phyloP scores from a whole-genome alignment of 257 asterid genomes.

The Ilex asprella region DNA sequence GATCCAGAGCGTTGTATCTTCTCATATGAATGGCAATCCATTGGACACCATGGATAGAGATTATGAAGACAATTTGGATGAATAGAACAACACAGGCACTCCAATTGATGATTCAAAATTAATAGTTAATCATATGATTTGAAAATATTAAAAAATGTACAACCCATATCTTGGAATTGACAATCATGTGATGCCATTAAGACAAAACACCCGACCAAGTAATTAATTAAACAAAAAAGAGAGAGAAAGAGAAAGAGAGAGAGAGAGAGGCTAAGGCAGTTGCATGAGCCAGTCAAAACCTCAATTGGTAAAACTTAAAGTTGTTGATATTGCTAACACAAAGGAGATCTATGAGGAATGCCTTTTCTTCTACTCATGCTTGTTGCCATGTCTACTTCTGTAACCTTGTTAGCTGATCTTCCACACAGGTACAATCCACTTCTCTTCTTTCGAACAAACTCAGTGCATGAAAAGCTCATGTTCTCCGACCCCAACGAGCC shows the following conservation, averaged over 20 bases:
- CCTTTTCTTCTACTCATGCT: slow-evolving; percentile 92
- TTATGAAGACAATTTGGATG: neutral
- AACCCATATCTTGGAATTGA: slow-evolving; percentile 35
- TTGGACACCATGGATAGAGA: no score
- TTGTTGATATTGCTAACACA: slow-evolving; percentile 44
- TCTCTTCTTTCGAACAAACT: slow-evolving; percentile 71
- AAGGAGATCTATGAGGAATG: slow-evolving; percentile 90
- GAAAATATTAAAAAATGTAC: slow-evolving; percentile 18
- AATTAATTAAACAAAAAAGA: slow-evolving; percentile 45
- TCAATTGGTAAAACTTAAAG: neutral
- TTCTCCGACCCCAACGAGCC: slow-evolving; percentile 67
- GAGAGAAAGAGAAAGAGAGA: neutral
- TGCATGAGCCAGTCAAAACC: neutral
- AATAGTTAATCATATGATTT: slow-evolving; percentile 13
- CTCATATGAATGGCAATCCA: no score
- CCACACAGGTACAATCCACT: slow-evolving; percentile 66
- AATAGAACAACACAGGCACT: slow-evolving; percentile 1
- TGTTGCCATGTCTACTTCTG: slow-evolving; percentile 70
- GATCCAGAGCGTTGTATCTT: no score
- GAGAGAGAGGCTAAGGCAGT: neutral
- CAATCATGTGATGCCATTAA: slow-evolving; percentile 78
- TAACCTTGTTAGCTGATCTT: slow-evolving; percentile 47
- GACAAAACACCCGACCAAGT: slow-evolving; percentile 96
- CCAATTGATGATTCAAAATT: slow-evolving; percentile 4
- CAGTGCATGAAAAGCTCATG: slow-evolving; percentile 67